Evolutionary conservation across 306 rosid species (phyloP).

Genomic region (Gastrolobium bilobum): DNA sequence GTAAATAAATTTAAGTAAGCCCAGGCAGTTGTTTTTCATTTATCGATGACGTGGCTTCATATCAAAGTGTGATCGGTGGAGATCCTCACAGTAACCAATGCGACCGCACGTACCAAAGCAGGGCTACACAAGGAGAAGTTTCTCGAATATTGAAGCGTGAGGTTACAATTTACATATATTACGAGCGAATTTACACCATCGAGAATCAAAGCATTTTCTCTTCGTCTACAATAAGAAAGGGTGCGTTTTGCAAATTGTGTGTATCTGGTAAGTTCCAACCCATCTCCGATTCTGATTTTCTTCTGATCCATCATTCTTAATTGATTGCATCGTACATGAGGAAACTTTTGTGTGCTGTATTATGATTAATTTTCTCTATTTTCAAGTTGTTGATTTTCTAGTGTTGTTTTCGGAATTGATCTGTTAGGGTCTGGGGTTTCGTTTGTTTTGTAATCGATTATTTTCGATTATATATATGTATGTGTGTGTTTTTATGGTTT

Average conservation of each 20-base stretch:
- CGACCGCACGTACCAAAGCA: background rate
- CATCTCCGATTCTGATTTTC: background rate
- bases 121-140: conserved; percentile 36
- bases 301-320: background rate
- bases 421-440: background rate
- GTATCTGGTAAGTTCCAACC: conserved; percentile 9
- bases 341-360: background rate
- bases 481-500: background rate
- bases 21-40: too few species aligned
- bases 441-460: background rate
- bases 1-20: too few species aligned
- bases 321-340: background rate
- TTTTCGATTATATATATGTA: background rate
- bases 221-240: background rate
- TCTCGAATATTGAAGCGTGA: conserved; percentile 40
- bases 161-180: conserved; percentile 31
- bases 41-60: background rate
- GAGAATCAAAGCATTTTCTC: background rate
- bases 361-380: background rate
- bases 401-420: background rate
- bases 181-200: background rate
- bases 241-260: background rate
- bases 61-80: background rate
- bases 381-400: background rate
- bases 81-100: conserved; percentile 25